Evolutionary conservation across 345 rosid species (phyloP), one percentile per base, ranked within the genome.

Genomic region (Eutrema heterophyllum): DNA sequence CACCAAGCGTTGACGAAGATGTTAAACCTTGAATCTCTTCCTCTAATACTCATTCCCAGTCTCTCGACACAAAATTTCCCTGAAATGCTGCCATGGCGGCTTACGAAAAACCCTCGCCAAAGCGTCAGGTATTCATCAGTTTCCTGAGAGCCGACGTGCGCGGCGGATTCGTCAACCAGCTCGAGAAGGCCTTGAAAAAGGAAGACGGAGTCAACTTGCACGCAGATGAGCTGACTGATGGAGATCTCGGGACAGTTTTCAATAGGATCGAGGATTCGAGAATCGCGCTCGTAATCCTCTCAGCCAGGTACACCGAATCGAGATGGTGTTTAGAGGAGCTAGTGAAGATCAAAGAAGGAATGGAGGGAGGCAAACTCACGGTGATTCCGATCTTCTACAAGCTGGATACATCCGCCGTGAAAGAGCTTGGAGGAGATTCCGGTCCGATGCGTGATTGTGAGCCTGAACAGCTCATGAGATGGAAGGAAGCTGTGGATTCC

Each of bases 401-500:
- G 55, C 54, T 50, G 21, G 51, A 46, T 46, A 15, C 51, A 15
- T 46, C 24, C 16, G 51, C 51, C 1, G 51, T 18, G 21, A 18
- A 18, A 18, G 21, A 15, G 10, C 26, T 46, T 1, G 55, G 24
- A 50, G 55, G 32, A 9, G 55, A 32, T 7, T 50, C 55, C 29
- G 55, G 55, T 26, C 32, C 12, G 5, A 49, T 9, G 30, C 13
- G 30, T 50, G 55, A 16, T 24, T 24, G 21, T 30, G 16, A 14
- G 29, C 44, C 11, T 13, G 50, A 14, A 13, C 8, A 65, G 78
- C 57, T 43, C 65, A 41, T 21, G 29, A 65, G 16, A 12, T 76
- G 76, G 76, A 73, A 60, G 43, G 50, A 73, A 71, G 71, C 76
- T 57, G 30, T 43, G 48, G 21, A 21, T 3, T 65, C 21, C 33